Evolutionary conservation across 805 yeast species (phyloP).

Genomic region (Yarrowia porcina): DNA sequence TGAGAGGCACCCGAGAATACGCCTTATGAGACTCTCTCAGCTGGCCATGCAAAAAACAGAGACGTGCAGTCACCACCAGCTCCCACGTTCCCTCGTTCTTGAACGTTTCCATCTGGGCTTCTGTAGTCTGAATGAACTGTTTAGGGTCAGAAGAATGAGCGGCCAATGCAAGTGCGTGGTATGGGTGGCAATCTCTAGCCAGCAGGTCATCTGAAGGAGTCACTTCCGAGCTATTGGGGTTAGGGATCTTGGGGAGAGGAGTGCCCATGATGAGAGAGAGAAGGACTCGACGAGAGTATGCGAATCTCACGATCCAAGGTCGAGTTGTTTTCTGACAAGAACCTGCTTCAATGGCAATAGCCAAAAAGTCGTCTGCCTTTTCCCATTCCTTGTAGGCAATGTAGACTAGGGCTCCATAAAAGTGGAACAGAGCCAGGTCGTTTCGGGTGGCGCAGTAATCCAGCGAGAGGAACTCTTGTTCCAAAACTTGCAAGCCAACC

Average conservation of each 20-base stretch:
- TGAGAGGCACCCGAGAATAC: constrained; percentile 14
- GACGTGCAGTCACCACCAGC: background rate
- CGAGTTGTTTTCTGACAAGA: background rate
- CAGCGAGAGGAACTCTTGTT: constrained; percentile 1
- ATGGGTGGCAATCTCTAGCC: constrained; percentile 18
- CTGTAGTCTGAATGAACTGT: background rate
- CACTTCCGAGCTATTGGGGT: constrained; percentile 1
- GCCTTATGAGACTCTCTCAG: constrained; percentile 15
- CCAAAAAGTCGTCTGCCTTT: constrained; percentile 28
- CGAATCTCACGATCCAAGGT: background rate
- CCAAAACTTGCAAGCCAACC: constrained; percentile 1
- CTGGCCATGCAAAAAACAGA: constrained; percentile 6
- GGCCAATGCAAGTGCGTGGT: constrained; percentile 4
- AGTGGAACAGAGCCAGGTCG: constrained; percentile 26
- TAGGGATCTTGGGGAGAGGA: background rate
- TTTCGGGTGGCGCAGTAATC: constrained; percentile 4
- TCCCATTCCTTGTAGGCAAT: constrained; percentile 26
- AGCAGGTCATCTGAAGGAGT: background rate
- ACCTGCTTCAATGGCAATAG: constrained; percentile 22
- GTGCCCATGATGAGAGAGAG: constrained; percentile 10
- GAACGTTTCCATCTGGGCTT: background rate
- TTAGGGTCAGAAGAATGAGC: background rate
- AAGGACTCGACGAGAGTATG: background rate
- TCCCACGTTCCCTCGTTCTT: background rate
- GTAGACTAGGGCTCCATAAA: constrained; percentile 28